Conservation (phyloP, 148 eudicot species). For the Amaranthus palmeri region DNA sequence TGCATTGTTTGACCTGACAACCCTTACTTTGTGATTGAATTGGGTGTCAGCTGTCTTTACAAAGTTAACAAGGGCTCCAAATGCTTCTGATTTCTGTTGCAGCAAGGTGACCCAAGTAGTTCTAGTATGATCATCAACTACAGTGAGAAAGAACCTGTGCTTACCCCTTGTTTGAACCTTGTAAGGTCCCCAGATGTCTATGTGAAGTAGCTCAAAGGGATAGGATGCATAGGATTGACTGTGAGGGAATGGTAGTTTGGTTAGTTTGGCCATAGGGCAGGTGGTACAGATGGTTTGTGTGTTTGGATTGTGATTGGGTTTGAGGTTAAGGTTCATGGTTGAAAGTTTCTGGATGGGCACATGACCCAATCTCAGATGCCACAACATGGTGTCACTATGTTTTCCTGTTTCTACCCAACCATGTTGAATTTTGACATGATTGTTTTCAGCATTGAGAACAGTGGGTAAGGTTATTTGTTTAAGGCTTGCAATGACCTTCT, state of each 20-base stretch:
- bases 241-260: background rate
- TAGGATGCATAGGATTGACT: background rate
- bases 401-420: too few species aligned
- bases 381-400: background rate
- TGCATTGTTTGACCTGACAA: background rate
- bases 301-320: accelerated
- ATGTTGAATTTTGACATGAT: too few species aligned
- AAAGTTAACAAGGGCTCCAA: background rate
- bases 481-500: too few species aligned
- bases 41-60: background rate
- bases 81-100: background rate
- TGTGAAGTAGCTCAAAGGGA: background rate
- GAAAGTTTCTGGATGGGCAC: background rate
- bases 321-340: too few species aligned
- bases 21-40: background rate
- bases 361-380: background rate
- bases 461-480: too few species aligned
- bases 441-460: too few species aligned
- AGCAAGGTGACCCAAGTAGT: background rate
- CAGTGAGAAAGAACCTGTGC: background rate
- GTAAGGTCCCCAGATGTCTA: background rate
- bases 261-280: background rate
- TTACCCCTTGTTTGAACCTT: background rate
- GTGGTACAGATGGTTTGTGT: background rate
- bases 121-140: background rate